A percentile compares a stretch with the other conserved stretches of the same genome.
Conservation (phyloP, 306 rosid species). For the Acacia crassicarpa region DNA sequence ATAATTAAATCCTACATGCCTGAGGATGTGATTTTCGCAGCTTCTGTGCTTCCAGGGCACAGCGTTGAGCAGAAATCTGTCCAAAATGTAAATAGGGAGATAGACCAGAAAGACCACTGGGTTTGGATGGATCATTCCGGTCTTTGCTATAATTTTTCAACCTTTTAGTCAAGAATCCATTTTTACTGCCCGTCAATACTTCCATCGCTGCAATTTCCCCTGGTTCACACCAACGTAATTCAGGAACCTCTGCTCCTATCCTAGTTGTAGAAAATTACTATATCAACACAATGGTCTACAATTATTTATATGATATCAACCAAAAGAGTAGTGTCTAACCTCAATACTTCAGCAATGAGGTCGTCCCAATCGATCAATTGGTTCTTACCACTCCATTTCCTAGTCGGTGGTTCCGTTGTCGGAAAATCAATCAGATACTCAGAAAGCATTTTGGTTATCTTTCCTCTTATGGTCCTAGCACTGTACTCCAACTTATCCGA, state of each 20-base stretch:
- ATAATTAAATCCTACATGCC: slow-evolving; percentile 45
- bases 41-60: slow-evolving; percentile 85
- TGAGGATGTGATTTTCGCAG: slow-evolving; percentile 50
- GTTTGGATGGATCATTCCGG: slow-evolving; percentile 75
- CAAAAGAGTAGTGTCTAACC: slow-evolving; percentile 49
- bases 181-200: slow-evolving; percentile 72
- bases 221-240: slow-evolving; percentile 83
- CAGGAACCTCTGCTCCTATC: slow-evolving; percentile 89
- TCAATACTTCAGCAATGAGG: slow-evolving; percentile 61
- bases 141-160: slow-evolving; percentile 62
- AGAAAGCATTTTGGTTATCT: slow-evolving; percentile 75
- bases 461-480: slow-evolving; percentile 80
- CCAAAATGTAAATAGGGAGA: slow-evolving; percentile 98
- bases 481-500: slow-evolving; percentile 91
- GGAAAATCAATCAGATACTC: slow-evolving; percentile 85
- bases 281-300: slow-evolving; percentile 22
- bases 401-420: slow-evolving; percentile 44
- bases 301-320: neutral
- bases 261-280: slow-evolving; percentile 34
- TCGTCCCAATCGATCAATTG: slow-evolving; percentile 61
- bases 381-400: slow-evolving; percentile 50
- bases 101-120: slow-evolving; percentile 76
- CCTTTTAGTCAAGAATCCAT: slow-evolving; percentile 90
- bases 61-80: slow-evolving; percentile 84
- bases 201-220: slow-evolving; percentile 87